Evolutionary conservation across 2,329 filamentous ascomycete genomes (phyloP), one percentile per base, ranked within the genome.

Genomic region (Phaeosphaeriaceae sp.): DNA sequence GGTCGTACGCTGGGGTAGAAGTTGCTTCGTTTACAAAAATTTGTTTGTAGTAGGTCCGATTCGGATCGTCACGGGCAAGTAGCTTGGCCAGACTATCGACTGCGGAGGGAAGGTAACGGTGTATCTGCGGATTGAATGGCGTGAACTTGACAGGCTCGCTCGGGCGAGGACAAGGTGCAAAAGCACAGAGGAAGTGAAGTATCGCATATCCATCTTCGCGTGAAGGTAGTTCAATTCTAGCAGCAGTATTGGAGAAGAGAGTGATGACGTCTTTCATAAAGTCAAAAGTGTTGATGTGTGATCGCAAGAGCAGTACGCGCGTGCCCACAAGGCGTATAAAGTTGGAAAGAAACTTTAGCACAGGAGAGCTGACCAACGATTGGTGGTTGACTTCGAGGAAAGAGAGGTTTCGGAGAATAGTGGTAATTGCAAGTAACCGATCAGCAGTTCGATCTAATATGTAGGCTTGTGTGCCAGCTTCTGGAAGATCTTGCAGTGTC

Each of bases 191-290:
- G 72, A 99, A 96, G 67, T 96, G 88, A 32, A 99, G 78, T 6
- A 97, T 80, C 64, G 89, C 91, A 32, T 91, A 79, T 0, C 92
- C 92, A 68, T 97, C 92, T 67, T 97, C 92, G 55, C 89, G 87
- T 16, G 88, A 88, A 1, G 92, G 88, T 32, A 99, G 79, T 66
- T 93, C 88, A 43, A 97, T 83, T 8, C 85, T 83, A 38, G 89
- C 85, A 6, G 92, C 87, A 39, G 95, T 85, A 71, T 99, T 97
- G 48, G 93, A 97, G 46, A 99, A 79, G 59, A 96, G 86, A 13
- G 91, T 87, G 49, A 97, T 85, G 23, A 92, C 80, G 71, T 99
- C 94, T 75, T 99, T 99, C 90, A 97, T 96, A 64, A 97, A 93
- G 73, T 99, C 94, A 58, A 97, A 79, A 0, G 89, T 94, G 73